phyloP scores from a whole-genome alignment of 139 green algal genomes.

The Ettlia oleoabundans region DNA sequence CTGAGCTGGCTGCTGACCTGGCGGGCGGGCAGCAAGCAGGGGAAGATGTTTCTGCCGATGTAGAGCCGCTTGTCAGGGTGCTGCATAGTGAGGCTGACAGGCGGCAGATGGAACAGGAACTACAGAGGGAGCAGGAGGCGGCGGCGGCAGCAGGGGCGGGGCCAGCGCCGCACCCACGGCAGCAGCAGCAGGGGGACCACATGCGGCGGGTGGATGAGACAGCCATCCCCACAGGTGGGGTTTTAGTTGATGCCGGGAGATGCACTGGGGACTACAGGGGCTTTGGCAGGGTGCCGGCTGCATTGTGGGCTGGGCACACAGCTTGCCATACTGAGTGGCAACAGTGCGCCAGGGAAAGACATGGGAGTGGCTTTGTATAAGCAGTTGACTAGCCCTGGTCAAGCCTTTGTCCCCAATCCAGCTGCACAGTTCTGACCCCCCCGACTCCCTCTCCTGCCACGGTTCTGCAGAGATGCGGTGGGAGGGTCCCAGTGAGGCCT shows the following conservation, averaged over 20 bases:
- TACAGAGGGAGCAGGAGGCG: neutral
- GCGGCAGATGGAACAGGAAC: conserved; percentile 26
- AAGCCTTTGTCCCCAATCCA: no score
- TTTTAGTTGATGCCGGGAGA: no score
- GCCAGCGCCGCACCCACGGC: conserved; percentile 9
- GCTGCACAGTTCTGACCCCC: neutral
- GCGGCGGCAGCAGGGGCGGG: conserved; percentile 15
- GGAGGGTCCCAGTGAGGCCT: conserved; percentile 23
- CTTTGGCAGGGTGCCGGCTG: neutral
- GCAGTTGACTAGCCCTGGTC: no score
- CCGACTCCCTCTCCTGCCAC: neutral
- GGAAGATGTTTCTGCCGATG: neutral
- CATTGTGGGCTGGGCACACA: no score
- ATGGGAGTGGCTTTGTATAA: no score
- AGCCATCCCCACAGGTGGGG: neutral
- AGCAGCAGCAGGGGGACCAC: neutral
- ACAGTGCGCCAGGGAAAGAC: no score
- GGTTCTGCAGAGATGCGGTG: conserved; percentile 18
- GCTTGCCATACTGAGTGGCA: no score
- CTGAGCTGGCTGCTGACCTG: conserved; percentile 28
- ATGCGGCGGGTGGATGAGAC: neutral
- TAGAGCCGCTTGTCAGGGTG: conserved; percentile 11
- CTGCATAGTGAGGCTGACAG: conserved; percentile 25
- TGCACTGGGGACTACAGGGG: neutral
- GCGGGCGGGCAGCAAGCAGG: neutral